Conservation (phyloP, 2,329 filamentous ascomycete genomes). For the Dothiorella sarmentorum region DNA sequence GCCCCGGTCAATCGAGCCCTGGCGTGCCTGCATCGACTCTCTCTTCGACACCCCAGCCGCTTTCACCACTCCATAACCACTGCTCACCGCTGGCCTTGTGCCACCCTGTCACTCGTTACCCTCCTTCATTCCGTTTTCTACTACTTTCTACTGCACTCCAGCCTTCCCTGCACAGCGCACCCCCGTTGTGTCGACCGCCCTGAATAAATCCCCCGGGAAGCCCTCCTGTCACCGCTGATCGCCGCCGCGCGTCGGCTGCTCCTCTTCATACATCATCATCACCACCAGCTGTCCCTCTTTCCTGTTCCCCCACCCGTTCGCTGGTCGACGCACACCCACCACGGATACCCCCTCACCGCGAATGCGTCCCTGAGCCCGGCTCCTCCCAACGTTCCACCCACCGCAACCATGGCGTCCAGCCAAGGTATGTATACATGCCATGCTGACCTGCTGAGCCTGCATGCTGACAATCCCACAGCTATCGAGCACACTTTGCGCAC, state of each 20-base stretch:
- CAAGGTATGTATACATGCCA: neutral
- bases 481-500: slow-evolving; percentile 36
- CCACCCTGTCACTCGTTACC: slow-evolving; percentile 15
- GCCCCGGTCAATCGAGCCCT: slow-evolving; percentile 4
- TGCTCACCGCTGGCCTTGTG: slow-evolving; percentile 11
- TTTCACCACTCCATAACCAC: slow-evolving; percentile 11
- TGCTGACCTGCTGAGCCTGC: neutral
- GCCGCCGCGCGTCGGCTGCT: slow-evolving; percentile 5
- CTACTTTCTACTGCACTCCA: neutral
- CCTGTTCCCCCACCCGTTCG: neutral
- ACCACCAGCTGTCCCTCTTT: neutral
- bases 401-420: slow-evolving; percentile 2
- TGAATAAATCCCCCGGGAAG: slow-evolving; percentile 7
- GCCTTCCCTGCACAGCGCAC: neutral
- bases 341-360: neutral
- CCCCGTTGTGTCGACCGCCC: slow-evolving; percentile 1
- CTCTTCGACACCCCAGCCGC: slow-evolving; percentile 12
- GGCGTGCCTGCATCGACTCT: slow-evolving; percentile 11
- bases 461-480: slow-evolving; percentile 25
- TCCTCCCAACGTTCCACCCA: neutral
- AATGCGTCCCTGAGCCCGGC: slow-evolving; percentile 2
- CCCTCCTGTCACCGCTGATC: slow-evolving; percentile 9
- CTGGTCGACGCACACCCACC: slow-evolving; percentile 12
- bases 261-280: neutral
- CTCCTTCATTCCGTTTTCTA: slow-evolving; percentile 11